These are phyloP conservation scores for Colletotrichum lupini DNA, from an alignment of 2,329 filamentous ascomycete species.

Conservation along the genomic window DNA sequence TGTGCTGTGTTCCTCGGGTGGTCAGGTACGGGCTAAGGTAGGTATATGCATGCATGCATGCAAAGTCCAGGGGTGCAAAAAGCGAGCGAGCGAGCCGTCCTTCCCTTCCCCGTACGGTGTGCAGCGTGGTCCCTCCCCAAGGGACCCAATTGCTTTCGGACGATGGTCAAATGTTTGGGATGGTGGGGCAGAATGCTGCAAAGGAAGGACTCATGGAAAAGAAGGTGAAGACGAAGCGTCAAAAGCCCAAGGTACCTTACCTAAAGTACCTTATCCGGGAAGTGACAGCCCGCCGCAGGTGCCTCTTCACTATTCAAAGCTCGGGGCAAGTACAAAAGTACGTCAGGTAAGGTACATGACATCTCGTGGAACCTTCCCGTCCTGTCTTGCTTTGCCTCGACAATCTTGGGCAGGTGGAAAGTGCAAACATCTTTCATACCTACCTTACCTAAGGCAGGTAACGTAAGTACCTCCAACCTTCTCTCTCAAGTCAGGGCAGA, in stretches of 20 bases:
- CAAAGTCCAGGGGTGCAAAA: background rate
- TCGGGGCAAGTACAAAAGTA: background rate
- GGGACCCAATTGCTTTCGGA: slow-evolving; percentile 23
- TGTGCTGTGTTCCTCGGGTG: background rate
- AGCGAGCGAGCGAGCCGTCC: background rate
- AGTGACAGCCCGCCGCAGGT: background rate
- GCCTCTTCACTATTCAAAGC: background rate
- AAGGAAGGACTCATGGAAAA: background rate
- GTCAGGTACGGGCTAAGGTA: background rate
- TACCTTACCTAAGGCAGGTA: too few species aligned
- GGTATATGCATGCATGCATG: slow-evolving; percentile 24
- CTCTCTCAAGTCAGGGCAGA: background rate
- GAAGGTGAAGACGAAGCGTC: background rate
- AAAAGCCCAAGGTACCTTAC: too few species aligned
- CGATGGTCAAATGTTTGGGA: slow-evolving; percentile 11
- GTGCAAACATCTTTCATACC: background rate
- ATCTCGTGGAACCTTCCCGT: background rate
- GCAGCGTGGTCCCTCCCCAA: background rate
- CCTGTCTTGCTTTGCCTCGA: background rate
- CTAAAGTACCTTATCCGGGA: background rate
- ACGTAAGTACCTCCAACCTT: background rate
- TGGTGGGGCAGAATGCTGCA: slow-evolving; percentile 15
- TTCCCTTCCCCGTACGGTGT: background rate
- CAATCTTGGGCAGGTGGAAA: background rate
- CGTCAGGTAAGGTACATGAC: background rate